Conservation (phyloP, 2,329 filamentous ascomycete species). For the Pleoardoris graminearum region DNA sequence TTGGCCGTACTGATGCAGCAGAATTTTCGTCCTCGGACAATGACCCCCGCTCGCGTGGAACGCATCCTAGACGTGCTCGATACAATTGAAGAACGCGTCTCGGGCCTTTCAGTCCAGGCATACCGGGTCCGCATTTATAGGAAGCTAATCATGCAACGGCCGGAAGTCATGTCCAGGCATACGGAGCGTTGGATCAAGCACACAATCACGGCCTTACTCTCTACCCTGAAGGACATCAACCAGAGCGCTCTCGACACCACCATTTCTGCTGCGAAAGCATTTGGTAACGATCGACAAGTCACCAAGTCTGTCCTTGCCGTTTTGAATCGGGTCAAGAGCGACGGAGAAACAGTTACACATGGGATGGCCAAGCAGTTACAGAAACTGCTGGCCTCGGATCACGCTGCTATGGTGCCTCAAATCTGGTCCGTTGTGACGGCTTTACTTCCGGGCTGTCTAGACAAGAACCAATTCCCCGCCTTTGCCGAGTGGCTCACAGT, state of each 20-base stretch:
- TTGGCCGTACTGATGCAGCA: conserved; percentile 81
- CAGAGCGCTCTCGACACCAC: conserved; percentile 74
- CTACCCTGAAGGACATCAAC: conserved; percentile 75
- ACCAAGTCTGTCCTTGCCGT: conserved; percentile 69
- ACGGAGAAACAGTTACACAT: conserved; percentile 57
- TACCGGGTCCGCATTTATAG: conserved; percentile 79
- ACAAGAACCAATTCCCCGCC: conserved; percentile 70
- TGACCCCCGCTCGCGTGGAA: conserved; percentile 71
- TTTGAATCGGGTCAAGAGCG: conserved; percentile 60
- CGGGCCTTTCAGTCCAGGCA: conserved; percentile 78
- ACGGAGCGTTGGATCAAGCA: conserved; percentile 78
- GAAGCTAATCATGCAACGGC: conserved; percentile 73
- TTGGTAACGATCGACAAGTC: conserved; percentile 71
- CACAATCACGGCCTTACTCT: conserved; percentile 80
- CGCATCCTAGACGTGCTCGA: conserved; percentile 72
- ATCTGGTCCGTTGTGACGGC: conserved; percentile 87
- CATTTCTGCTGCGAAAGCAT: conserved; percentile 66
- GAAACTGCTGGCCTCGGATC: conserved; percentile 59
- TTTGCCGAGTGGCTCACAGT: conserved; percentile 75
- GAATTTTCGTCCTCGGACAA: conserved; percentile 73
- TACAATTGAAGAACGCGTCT: conserved; percentile 71
- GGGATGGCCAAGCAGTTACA: conserved; percentile 70
- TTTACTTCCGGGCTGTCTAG: conserved; percentile 66
- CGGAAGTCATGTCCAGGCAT: conserved; percentile 69
- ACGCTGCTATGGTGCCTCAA: conserved; percentile 72